Evolutionary conservation across 352 stramenopile species (phyloP).

Genomic region (Phytopythium helicoides): DNA sequence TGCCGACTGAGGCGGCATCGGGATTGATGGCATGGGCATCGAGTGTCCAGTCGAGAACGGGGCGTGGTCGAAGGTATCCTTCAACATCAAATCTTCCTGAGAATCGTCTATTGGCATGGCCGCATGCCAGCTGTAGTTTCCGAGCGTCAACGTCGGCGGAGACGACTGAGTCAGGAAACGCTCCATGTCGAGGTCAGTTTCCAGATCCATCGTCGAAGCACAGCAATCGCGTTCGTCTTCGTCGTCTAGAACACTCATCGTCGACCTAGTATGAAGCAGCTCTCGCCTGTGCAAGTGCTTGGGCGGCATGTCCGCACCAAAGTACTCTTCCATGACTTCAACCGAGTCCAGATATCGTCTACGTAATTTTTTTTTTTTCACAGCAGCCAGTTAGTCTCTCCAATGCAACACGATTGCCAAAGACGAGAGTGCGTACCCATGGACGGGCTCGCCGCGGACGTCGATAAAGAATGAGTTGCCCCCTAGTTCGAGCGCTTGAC

Average conservation of each 20-base stretch:
- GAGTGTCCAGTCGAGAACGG: background rate
- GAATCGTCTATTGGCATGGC: too few relatives aligned
- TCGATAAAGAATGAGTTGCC: slow-evolving; percentile 68
- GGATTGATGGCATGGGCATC: slow-evolving; percentile 1
- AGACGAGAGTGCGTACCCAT: slow-evolving; percentile 17
- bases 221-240: slow-evolving; percentile 2
- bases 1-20: background rate
- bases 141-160: background rate
- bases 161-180: slow-evolving; percentile 9
- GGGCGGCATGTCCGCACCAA: slow-evolving; percentile 11
- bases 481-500: slow-evolving; percentile 69
- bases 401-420: background rate
- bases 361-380: too few relatives aligned
- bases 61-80: too few relatives aligned
- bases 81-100: background rate
- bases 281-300: background rate
- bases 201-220: slow-evolving; percentile 9
- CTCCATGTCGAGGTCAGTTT: slow-evolving; percentile 10
- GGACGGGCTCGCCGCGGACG: slow-evolving; percentile 42
- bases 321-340: slow-evolving; percentile 64
- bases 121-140: background rate
- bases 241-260: background rate
- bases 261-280: background rate
- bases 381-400: background rate
- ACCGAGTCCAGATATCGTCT: slow-evolving; percentile 45